Base-by-base conservation (phyloP, 495 filamentous ascomycete species). In the Xeromyces bisporus region DNA sequence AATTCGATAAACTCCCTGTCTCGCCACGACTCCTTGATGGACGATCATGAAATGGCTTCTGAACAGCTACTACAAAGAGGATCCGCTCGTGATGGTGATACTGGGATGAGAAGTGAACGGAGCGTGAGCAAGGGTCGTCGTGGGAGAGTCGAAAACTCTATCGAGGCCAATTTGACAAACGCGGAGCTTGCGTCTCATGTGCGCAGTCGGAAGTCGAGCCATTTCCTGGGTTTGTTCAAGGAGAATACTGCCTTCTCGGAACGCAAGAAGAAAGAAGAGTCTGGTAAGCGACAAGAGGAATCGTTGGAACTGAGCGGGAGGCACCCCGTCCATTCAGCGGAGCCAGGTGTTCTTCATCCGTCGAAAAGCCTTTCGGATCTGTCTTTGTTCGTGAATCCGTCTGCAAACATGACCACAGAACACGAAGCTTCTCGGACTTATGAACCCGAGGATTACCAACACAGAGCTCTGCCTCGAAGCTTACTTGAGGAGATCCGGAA, bases 131-230 rank as follows among this genome's bases (percentile, higher is more conserved):
- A 57, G 32, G 47, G 58, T 35, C 55, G 59, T 12, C 50, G 58
- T 26, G 50, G 56, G 9, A 56, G 59, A 14, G 77, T 92, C 9
- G 85, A 92, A 36, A 80, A 77, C 50, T 79, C 77, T 12, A 86
- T 93, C 41, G 73, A 81, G 37, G 84, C 85, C 25, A 82, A 75
- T 23, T 48, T 92, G 30, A 62, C 78, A 3, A 77, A 80, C 20
- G 61, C 68, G 23, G 87, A 93, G 45, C 75, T 68, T 16, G 42
- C 55, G n/a, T 52, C 56, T n/a, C 78, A 82, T 47, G 71, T 71
- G 30, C 74, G 89, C 38, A 93, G 85, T 53, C 74, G 89, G 36
- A 97, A 97, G 57, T 77, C 87, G 27, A 93, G 83, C 48, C 86
- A 97, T 50, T 82, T 80, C 44, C 53, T 97, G 27, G 73, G 89